Percentiles rank a stretch among this genome's conserved stretches.
These are phyloP conservation scores for Pisolithus sp. DNA, from an alignment of 768 basidiomycete genomes.

Conservation along the genomic window DNA sequence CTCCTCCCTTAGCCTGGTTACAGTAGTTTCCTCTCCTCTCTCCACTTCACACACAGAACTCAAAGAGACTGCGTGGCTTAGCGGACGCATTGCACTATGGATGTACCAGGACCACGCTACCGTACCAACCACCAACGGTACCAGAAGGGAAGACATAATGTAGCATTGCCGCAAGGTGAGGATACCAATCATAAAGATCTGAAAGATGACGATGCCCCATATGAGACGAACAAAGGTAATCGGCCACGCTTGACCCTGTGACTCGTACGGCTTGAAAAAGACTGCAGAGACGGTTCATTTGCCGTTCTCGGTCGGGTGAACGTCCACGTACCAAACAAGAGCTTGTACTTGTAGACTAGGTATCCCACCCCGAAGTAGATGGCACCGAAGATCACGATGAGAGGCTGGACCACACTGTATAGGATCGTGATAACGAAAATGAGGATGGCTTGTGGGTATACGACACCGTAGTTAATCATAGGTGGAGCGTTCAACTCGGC, in stretches of 20 bases:
- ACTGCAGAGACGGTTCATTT: conserved; percentile 41
- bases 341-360: conserved; percentile 96
- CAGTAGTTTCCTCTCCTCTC: conserved; percentile 78
- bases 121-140: conserved; percentile 72
- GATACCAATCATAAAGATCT: conserved; percentile 94
- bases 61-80: conserved; percentile 79
- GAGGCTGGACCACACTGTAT: conserved; percentile 93
- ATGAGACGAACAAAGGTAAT: conserved; percentile 89
- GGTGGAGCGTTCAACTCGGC: conserved; percentile 97
- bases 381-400: conserved; percentile 92
- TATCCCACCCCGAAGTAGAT: conserved; percentile 96
- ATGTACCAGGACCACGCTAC: conserved; percentile 79
- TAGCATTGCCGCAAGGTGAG: conserved; percentile 66
- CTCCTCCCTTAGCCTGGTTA: conserved; percentile 65
- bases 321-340: conserved; percentile 72
- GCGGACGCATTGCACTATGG: conserved; percentile 55
- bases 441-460: conserved; percentile 94
- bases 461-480: conserved; percentile 95
- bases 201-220: conserved; percentile 89
- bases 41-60: conserved; percentile 87
- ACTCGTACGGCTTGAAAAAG: conserved; percentile 98
- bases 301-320: background rate
- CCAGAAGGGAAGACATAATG: conserved; percentile 54
- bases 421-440: conserved; percentile 93
- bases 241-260: conserved; percentile 96